phyloP scores from a whole-genome alignment of 768 basidiomycete species.

The Hericium coralloides region DNA sequence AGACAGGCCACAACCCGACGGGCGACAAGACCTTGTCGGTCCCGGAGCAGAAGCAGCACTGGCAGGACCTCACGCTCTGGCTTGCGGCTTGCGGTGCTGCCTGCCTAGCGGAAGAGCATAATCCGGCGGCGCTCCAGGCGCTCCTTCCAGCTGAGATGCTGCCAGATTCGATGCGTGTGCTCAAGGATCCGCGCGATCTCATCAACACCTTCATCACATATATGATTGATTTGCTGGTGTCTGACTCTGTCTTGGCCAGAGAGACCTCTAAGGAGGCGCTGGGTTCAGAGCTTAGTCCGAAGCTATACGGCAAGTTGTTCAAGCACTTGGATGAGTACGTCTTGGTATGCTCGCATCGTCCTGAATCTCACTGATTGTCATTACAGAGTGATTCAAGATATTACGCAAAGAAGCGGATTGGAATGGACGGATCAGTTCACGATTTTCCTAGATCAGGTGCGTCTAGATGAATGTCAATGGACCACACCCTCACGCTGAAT shows the following conservation, averaged over 20 bases:
- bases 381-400: slow-evolving; percentile 40
- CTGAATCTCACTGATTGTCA: background rate
- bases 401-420: slow-evolving; percentile 37
- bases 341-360: background rate
- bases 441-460: slow-evolving; percentile 69
- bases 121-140: slow-evolving; percentile 38
- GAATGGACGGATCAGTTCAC: slow-evolving; percentile 34
- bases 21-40: slow-evolving; percentile 29
- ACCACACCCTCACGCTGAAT: background rate
- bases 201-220: slow-evolving; percentile 59
- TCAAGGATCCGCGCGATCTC: slow-evolving; percentile 47
- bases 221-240: slow-evolving; percentile 59
- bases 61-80: slow-evolving; percentile 80
- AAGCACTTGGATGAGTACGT: slow-evolving; percentile 69
- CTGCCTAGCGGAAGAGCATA: slow-evolving; percentile 45
- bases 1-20: slow-evolving; percentile 19
- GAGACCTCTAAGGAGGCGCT: slow-evolving; percentile 76
- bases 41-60: slow-evolving; percentile 69
- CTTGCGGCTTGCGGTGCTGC: slow-evolving; percentile 66
- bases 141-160: slow-evolving; percentile 49
- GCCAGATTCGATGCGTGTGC: slow-evolving; percentile 66
- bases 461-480: background rate
- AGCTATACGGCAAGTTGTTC: slow-evolving; percentile 58
- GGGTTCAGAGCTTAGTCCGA: slow-evolving; percentile 68
- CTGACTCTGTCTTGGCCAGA: slow-evolving; percentile 57